Conservation (phyloP, 805 yeast genomes). For the Maudiozyma turicensis region DNA sequence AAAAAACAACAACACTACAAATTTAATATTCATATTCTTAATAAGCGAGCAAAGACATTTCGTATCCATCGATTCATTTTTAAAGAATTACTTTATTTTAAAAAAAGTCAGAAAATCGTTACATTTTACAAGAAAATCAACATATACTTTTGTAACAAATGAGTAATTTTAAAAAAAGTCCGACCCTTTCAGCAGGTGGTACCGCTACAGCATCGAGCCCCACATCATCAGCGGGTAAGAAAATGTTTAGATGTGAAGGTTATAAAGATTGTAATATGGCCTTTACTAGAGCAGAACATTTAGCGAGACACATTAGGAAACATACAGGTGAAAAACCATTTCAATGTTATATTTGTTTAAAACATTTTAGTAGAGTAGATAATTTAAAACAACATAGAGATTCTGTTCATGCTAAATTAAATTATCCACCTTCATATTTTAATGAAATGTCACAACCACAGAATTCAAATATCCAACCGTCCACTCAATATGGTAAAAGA, state of each 20-base stretch:
- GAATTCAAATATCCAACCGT: not conserved
- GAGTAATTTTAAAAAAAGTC: not conserved
- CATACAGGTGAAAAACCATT: conserved; percentile 95
- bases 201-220: not conserved
- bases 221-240: conserved; percentile 3
- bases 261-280: conserved; percentile 82
- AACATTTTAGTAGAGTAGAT: conserved; percentile 74
- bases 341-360: conserved; percentile 71
- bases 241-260: conserved; percentile 77
- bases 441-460: not conserved
- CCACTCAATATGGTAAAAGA: too few species aligned
- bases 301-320: conserved; percentile 84
- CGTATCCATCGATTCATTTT: too few species aligned
- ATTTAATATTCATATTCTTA: too few species aligned
- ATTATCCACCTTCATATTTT: conserved; percentile 5
- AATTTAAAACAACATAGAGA: conserved; percentile 86
- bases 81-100: too few species aligned
- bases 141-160: not conserved
- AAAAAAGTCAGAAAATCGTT: too few species aligned
- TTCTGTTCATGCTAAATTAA: conserved; percentile 51
- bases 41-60: too few species aligned
- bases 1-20: too few species aligned
- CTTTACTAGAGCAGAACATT: conserved; percentile 83
- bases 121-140: too few species aligned
- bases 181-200: not conserved